Conservation (phyloP, 345 rosid genomes). For the Pistacia vera region DNA sequence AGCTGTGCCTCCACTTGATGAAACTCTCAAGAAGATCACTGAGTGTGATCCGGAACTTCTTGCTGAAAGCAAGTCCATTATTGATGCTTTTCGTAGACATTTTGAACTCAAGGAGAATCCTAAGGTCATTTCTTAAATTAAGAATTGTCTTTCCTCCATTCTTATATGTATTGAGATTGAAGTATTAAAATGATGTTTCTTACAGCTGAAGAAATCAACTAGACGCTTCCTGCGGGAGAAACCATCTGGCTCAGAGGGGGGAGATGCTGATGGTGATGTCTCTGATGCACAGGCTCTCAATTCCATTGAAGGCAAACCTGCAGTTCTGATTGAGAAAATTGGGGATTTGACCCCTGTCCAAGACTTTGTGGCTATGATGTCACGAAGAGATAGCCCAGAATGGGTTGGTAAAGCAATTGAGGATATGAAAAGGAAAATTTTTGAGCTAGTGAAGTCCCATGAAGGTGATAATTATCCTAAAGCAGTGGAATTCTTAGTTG, state of each 20-base stretch:
- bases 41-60: slow-evolving; percentile 70
- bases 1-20: slow-evolving; percentile 75
- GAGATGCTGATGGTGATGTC: slow-evolving; percentile 27
- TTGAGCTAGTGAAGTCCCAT: slow-evolving; percentile 42
- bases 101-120: slow-evolving; percentile 81
- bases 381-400: slow-evolving; percentile 71
- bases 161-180: background rate
- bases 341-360: slow-evolving; percentile 67
- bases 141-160: slow-evolving; percentile 1
- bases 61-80: slow-evolving; percentile 45
- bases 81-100: slow-evolving; percentile 49
- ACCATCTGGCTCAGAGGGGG: slow-evolving; percentile 70
- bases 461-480: slow-evolving; percentile 42
- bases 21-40: slow-evolving; percentile 64
- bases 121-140: slow-evolving; percentile 47
- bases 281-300: slow-evolving; percentile 28
- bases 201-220: slow-evolving; percentile 69
- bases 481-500: slow-evolving; percentile 62
- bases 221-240: slow-evolving; percentile 50
- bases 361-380: slow-evolving; percentile 86
- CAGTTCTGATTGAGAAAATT: slow-evolving; percentile 35
- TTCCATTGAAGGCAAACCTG: slow-evolving; percentile 29
- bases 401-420: slow-evolving; percentile 67
- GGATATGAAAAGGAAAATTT: slow-evolving; percentile 60
- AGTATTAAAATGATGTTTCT: slow-evolving; percentile 11